Evolutionary conservation across 306 rosid genomes (phyloP).

Genomic region (Elaeagnus macrophylla): DNA sequence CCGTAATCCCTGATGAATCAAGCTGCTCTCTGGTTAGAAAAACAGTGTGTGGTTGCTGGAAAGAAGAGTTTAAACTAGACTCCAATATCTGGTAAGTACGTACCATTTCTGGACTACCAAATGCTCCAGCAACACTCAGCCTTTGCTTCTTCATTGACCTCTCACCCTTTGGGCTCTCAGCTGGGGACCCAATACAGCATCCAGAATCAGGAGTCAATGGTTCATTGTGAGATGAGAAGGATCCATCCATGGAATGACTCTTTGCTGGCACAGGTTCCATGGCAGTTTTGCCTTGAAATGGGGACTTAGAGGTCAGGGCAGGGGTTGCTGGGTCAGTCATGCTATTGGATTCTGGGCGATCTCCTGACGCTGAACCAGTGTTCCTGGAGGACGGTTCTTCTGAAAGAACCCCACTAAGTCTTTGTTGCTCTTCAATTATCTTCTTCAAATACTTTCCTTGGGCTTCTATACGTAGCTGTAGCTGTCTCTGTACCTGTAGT

Average conservation of each 20-base stretch:
- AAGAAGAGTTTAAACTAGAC: conserved; percentile 64
- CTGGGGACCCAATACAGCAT: conserved; percentile 54
- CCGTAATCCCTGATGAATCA: conserved; percentile 42
- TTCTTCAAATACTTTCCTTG: conserved; percentile 95
- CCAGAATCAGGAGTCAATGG: conserved; percentile 88
- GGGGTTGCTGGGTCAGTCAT: conserved; percentile 90
- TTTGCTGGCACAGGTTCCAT: conserved; percentile 57
- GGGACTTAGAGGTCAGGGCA: conserved; percentile 60
- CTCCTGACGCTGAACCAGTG: conserved; percentile 34
- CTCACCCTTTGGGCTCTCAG: conserved; percentile 58
- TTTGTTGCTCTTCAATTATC: conserved; percentile 95
- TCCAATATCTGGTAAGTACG: conserved; percentile 83
- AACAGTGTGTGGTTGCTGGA: conserved; percentile 39
- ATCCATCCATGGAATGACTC: conserved; percentile 73
- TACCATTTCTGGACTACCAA: conserved; percentile 46
- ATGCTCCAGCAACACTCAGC: conserved; percentile 37
- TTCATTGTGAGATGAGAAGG: conserved; percentile 72
- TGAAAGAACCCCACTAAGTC: conserved; percentile 71
- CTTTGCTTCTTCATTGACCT: conserved; percentile 51
- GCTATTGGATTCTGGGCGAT: conserved; percentile 46
- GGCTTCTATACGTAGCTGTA: conserved; percentile 89
- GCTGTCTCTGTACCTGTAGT: conserved; percentile 93
- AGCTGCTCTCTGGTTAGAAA: conserved; percentile 46
- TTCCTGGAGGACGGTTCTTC: conserved; percentile 48
- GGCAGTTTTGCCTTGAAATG: conserved; percentile 54